phyloP scores from a whole-genome alignment of 257 asterid genomes.

The Solanum stenotomum region DNA sequence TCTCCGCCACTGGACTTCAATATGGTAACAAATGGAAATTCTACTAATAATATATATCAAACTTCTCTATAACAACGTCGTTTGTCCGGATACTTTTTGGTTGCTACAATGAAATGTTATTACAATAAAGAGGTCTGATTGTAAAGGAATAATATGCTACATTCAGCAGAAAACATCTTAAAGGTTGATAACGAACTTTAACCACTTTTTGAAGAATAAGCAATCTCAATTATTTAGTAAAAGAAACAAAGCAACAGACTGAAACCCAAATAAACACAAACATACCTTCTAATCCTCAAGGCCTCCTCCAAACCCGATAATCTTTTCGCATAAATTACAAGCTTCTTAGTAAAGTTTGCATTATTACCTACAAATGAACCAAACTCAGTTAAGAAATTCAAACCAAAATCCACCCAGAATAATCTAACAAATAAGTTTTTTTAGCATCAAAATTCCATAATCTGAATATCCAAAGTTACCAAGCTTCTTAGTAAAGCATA shows the following conservation, averaged over 20 bases:
- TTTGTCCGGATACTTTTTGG: neutral
- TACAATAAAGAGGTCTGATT: neutral
- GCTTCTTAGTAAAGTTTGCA: conserved; percentile 18
- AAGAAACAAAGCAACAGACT: neutral
- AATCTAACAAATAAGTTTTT: neutral
- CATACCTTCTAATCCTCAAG: conserved; percentile 66
- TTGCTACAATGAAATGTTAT: neutral
- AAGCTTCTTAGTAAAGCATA: conserved; percentile 11
- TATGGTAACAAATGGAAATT: neutral
- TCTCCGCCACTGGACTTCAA: neutral
- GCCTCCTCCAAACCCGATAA: conserved; percentile 88
- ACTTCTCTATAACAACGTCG: neutral
- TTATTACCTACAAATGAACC: conserved; percentile 25
- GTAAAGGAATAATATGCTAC: neutral
- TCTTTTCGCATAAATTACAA: conserved; percentile 55
- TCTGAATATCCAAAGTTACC: neutral
- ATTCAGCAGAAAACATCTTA: neutral
- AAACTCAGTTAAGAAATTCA: conserved; percentile 8
- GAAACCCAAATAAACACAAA: neutral
- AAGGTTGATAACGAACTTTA: neutral
- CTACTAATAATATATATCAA: neutral
- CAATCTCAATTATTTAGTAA: neutral
- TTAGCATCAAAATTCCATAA: neutral
- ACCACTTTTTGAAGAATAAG: neutral
- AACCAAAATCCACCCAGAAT: neutral